Percentiles rank a stretch among this genome's conserved stretches.
Evolutionary conservation across 805 yeast species (phyloP).

Genomic region (Starmerella stellata): DNA sequence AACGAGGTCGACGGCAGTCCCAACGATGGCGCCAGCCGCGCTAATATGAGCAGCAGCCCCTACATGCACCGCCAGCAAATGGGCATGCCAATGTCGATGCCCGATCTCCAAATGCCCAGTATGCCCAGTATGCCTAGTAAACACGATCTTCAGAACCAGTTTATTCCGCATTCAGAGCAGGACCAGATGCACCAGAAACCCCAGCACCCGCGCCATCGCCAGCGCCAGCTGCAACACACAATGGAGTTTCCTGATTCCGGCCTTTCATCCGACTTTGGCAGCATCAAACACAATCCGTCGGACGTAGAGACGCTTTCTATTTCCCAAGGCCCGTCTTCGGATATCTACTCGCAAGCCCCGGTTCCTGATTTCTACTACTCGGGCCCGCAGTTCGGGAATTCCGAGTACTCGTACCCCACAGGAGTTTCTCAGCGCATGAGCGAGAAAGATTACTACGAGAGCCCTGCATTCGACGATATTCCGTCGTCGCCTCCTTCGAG

Average conservation of each 20-base stretch:
- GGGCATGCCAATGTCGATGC: no score
- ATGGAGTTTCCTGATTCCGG: not conserved
- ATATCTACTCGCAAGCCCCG: not conserved
- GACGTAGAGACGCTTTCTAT: not conserved
- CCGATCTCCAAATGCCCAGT: no score
- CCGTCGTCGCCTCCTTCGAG: conserved; percentile 18
- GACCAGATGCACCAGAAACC: no score
- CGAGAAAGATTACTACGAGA: not conserved
- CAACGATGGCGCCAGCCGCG: no score
- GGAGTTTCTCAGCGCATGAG: not conserved
- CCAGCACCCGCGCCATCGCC: no score
- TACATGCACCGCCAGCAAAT: no score
- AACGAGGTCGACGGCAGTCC: no score
- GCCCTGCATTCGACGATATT: conserved; percentile 7
- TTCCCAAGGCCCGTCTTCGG: not conserved
- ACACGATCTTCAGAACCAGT: not conserved
- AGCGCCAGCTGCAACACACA: no score
- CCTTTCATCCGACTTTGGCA: not conserved
- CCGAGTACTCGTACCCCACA: not conserved
- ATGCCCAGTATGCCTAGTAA: not conserved
- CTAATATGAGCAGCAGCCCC: no score
- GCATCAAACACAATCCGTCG: not conserved
- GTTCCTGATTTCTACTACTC: not conserved
- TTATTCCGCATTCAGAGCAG: no score
- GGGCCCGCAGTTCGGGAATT: no score